Conservation (phyloP, 139 green algal species). For the Penium margaritaceum region DNA sequence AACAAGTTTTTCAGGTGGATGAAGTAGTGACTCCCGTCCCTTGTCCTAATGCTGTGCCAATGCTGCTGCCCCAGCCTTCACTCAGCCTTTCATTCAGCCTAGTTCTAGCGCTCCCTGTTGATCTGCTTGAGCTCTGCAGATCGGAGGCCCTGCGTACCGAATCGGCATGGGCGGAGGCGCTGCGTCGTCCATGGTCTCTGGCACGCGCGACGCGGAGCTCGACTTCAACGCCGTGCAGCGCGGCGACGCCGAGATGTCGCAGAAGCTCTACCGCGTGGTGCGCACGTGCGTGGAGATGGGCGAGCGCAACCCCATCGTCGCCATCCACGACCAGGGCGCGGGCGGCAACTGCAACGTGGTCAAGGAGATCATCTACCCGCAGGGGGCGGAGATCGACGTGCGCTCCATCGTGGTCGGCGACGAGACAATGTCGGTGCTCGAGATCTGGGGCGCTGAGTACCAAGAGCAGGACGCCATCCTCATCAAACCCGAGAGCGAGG, state of each 20-base stretch:
- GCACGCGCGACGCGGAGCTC: constrained; percentile 50
- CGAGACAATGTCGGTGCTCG: constrained; percentile 90
- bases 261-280: constrained; percentile 98
- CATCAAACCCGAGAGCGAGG: constrained; percentile 56
- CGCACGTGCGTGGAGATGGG: constrained; percentile 91
- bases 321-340: constrained; percentile 81
- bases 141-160: constrained; percentile 79
- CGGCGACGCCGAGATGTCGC: constrained; percentile 22
- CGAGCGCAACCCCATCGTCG: constrained; percentile 83
- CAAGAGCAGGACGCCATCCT: constrained; percentile 73
- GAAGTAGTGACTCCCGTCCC: too few species aligned
- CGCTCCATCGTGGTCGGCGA: constrained; percentile 77
- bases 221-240: neutral
- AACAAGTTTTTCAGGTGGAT: too few species aligned
- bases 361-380: constrained; percentile 96
- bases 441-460: constrained; percentile 99
- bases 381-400: constrained; percentile 90
- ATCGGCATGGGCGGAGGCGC: constrained; percentile 97
- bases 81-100: too few species aligned
- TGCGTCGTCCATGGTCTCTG: constrained; percentile 69
- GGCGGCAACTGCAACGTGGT: constrained; percentile 99
- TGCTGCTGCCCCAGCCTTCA: too few species aligned
- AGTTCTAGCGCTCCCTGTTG: too few species aligned
- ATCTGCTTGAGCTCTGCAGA: neutral
- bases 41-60: too few species aligned